These are phyloP conservation scores for Serendipita sp. DNA, from an alignment of 768 basidiomycete species.

Conservation along the genomic window DNA sequence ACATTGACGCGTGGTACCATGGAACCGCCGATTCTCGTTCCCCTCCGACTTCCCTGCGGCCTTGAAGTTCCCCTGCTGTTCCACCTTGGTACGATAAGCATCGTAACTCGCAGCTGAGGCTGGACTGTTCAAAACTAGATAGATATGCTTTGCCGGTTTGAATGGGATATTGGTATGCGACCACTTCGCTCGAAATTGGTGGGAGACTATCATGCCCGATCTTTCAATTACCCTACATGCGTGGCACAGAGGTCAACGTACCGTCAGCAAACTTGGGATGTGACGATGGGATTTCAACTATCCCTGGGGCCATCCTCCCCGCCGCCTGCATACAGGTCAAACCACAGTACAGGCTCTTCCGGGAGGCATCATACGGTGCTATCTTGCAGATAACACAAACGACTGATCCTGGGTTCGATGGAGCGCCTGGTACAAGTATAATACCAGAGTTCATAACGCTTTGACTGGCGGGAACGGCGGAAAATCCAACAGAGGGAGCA, in stretches of 20 bases:
- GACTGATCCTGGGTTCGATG: neutral
- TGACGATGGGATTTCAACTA: neutral
- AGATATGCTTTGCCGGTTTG: constrained; percentile 43
- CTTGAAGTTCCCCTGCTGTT: constrained; percentile 44
- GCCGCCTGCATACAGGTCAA: neutral
- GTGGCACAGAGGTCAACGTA: neutral
- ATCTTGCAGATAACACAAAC: neutral
- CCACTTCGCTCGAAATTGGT: constrained; percentile 59
- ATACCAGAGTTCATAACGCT: no score
- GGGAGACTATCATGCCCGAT: constrained; percentile 28
- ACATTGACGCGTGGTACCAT: constrained; percentile 53
- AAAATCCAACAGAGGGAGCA: no score
- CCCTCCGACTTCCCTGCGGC: constrained; percentile 40
- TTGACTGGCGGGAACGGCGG: no score
- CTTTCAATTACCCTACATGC: no score
- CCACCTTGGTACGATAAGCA: constrained; percentile 44
- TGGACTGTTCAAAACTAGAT: constrained; percentile 43
- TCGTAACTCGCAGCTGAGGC: constrained; percentile 39
- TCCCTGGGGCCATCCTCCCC: neutral
- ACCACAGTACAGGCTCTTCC: neutral
- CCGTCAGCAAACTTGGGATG: neutral
- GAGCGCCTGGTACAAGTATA: neutral
- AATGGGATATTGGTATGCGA: constrained; percentile 38
- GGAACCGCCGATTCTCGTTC: constrained; percentile 63
- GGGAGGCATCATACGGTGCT: neutral